A percentile compares a stretch with the other conserved stretches of the same genome.
phyloP scores from a whole-genome alignment of 352 stramenopile genomes.

The Blastocystis hominis region DNA sequence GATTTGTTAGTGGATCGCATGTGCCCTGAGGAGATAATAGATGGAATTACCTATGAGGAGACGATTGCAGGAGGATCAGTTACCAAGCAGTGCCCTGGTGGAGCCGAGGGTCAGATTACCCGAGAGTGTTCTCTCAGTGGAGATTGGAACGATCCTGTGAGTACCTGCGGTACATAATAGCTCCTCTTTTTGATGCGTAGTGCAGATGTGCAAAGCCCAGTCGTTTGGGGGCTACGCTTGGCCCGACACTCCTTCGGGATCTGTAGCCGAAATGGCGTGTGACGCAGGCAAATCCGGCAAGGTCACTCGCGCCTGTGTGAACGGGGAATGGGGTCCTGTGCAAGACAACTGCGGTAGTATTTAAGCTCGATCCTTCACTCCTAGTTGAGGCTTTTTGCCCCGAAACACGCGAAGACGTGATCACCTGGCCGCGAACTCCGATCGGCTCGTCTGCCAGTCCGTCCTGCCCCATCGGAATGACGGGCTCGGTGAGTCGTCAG shows the following conservation, averaged over 20 bases:
- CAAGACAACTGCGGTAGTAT: not conserved
- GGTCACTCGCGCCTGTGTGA: not conserved
- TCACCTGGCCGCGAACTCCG: conserved; percentile 8
- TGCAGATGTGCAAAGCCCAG: not conserved
- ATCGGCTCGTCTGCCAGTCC: not conserved
- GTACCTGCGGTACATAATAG: not conserved
- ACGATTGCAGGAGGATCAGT: not conserved
- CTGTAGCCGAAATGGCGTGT: not conserved
- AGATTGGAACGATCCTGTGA: not conserved
- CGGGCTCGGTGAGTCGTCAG: not conserved
- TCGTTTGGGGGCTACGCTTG: not conserved
- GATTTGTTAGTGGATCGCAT: not conserved
- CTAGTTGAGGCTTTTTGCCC: not conserved
- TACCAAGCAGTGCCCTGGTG: not conserved
- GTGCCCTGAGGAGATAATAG: not conserved
- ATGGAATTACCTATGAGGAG: not conserved
- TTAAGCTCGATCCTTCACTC: no score
- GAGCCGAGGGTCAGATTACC: not conserved
- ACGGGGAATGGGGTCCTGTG: not conserved
- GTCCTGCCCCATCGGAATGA: not conserved
- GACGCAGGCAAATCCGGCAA: not conserved
- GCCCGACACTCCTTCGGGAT: not conserved
- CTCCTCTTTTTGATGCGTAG: no score
- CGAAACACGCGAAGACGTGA: not conserved
- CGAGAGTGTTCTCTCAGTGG: conserved; percentile 1